phyloP scores from a whole-genome alignment of 176 grass and related monocot genomes.

The Avena insularis region DNA sequence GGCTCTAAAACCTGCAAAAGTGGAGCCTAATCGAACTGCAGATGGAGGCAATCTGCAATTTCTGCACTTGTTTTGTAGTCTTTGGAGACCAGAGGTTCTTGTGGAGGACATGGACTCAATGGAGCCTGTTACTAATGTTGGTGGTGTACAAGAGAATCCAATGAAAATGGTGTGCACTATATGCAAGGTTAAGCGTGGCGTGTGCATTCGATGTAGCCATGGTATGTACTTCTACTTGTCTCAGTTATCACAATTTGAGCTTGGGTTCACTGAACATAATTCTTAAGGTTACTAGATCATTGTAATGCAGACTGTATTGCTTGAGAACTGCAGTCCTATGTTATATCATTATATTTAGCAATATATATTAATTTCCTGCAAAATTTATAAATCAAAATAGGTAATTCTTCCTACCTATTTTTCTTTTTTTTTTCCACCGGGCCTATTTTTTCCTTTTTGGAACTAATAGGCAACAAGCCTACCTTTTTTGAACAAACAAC shows the following conservation, averaged over 20 bases:
- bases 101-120: conserved; percentile 71
- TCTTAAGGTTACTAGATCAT: background rate
- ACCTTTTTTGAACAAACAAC: background rate
- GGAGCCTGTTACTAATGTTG: conserved; percentile 72
- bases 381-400: conserved; percentile 5
- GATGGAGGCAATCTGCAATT: conserved; percentile 42
- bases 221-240: conserved; percentile 62
- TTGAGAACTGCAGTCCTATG: background rate
- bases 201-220: conserved; percentile 95
- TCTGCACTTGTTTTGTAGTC: conserved; percentile 89
- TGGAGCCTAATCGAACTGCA: conserved; percentile 33
- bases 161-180: conserved; percentile 81
- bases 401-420: background rate
- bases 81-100: conserved; percentile 86
- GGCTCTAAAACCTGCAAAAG: conserved; percentile 60
- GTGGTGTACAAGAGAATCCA: conserved; percentile 61
- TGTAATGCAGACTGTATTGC: conserved; percentile 31
- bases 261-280: conserved; percentile 31
- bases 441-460: background rate
- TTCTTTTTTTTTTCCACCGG: background rate
- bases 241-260: conserved; percentile 21
- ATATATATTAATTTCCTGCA: background rate
- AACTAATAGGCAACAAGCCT: background rate
- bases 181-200: conserved; percentile 96
- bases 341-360: background rate